phyloP scores from a whole-genome alignment of 1,284 basidiomycete species.

The Tylopilus microsporus region DNA sequence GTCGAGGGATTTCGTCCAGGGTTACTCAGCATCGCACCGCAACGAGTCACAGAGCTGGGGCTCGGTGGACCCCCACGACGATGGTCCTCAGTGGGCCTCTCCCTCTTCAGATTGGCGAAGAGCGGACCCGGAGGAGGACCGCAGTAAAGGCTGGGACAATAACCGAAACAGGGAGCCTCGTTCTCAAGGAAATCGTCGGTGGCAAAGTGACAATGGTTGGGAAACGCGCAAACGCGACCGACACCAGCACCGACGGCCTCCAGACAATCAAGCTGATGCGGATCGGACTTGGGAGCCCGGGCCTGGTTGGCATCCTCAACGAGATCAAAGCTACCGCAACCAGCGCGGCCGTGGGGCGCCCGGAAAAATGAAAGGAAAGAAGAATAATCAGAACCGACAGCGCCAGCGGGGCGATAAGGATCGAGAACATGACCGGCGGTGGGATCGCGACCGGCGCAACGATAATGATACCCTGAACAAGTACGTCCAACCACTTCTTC shows the following conservation, averaged over 20 bases:
- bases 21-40: slow-evolving; percentile 39
- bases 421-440: slow-evolving; percentile 37
- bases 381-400: slow-evolving; percentile 39
- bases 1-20: slow-evolving; percentile 41
- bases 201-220: slow-evolving; percentile 39
- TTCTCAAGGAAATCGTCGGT: slow-evolving; percentile 32
- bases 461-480: slow-evolving; percentile 68
- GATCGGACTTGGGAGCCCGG: slow-evolving; percentile 64
- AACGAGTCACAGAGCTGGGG: slow-evolving; percentile 43
- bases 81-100: slow-evolving; percentile 41
- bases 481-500: slow-evolving; percentile 37
- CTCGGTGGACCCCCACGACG: slow-evolving; percentile 35
- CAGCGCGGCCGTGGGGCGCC: slow-evolving; percentile 38
- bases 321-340: slow-evolving; percentile 34
- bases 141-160: slow-evolving; percentile 30
- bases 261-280: slow-evolving; percentile 31
- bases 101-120: slow-evolving; percentile 37
- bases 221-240: slow-evolving; percentile 34
- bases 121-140: slow-evolving; percentile 30
- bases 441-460: slow-evolving; percentile 56
- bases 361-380: slow-evolving; percentile 35
- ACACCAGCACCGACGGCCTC: slow-evolving; percentile 30
- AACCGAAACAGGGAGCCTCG: slow-evolving; percentile 24
- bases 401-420: slow-evolving; percentile 51
- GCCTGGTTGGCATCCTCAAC: slow-evolving; percentile 50